Evolutionary conservation across 345 rosid genomes (phyloP).

Genomic region (Dipteronia sinensis): DNA sequence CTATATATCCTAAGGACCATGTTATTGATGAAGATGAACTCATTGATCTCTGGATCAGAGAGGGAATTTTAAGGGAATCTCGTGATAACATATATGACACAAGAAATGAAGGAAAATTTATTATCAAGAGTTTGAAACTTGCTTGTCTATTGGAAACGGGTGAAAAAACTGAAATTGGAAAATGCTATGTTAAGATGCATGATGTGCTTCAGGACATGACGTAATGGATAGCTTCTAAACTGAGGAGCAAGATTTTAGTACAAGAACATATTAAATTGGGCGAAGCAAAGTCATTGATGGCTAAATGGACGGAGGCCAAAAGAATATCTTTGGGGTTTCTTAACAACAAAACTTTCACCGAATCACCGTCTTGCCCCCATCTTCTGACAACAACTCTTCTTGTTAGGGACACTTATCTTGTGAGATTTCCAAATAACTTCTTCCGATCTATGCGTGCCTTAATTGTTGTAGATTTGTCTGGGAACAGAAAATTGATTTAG

Average conservation of each 20-base stretch:
- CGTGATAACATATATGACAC: background rate
- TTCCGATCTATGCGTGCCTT: background rate
- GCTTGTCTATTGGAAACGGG: conserved; percentile 24
- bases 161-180: no score
- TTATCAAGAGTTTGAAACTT: conserved; percentile 17
- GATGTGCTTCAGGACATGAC: conserved; percentile 31
- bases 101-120: background rate
- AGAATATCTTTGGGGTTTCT: conserved; percentile 10
- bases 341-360: background rate
- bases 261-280: background rate
- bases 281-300: background rate
- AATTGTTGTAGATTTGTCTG: conserved; percentile 1
- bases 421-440: background rate
- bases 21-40: background rate
- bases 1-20: conserved; percentile 2
- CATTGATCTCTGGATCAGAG: background rate
- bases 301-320: background rate
- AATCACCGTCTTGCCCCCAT: background rate
- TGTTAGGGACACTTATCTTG: background rate
- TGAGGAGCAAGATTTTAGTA: background rate
- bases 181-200: conserved; percentile 22
- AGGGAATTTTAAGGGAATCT: background rate
- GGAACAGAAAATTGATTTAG: background rate
- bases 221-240: conserved; percentile 18
- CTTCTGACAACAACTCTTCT: conserved; percentile 3